Evolutionary conservation across 768 basidiomycete species (phyloP).

Genomic region (Tubosaeta sp.): DNA sequence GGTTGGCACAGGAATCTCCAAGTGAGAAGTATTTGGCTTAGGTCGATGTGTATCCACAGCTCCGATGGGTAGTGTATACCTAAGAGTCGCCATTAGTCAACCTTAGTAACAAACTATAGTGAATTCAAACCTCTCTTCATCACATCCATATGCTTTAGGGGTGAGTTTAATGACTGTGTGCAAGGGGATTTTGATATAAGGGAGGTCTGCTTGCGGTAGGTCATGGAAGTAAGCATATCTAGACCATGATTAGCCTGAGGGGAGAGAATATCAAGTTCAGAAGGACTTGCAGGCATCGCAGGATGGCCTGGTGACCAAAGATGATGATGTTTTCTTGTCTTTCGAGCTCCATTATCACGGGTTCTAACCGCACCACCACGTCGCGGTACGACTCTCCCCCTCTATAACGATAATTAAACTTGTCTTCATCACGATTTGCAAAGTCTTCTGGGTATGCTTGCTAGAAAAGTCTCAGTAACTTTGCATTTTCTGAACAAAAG

Average conservation of each 20-base stretch:
- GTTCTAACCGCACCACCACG: slow-evolving; percentile 91
- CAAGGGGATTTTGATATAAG: slow-evolving; percentile 95
- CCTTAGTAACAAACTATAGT: neutral
- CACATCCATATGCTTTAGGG: slow-evolving; percentile 97
- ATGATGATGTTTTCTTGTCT: slow-evolving; percentile 96
- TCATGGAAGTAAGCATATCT: slow-evolving; percentile 98
- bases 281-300: slow-evolving; percentile 65
- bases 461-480: slow-evolving; percentile 34
- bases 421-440: slow-evolving; percentile 96
- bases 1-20: slow-evolving; percentile 16
- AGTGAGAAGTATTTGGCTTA: slow-evolving; percentile 33
- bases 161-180: slow-evolving; percentile 99
- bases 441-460: slow-evolving; percentile 97
- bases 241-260: neutral
- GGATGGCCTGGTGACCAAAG: slow-evolving; percentile 91
- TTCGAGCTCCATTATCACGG: slow-evolving; percentile 99
- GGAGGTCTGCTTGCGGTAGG: slow-evolving; percentile 86
- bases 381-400: slow-evolving; percentile 98
- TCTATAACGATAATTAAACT: slow-evolving; percentile 98
- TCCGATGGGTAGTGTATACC: slow-evolving; percentile 83
- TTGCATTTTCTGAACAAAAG: neutral
- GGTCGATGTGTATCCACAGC: slow-evolving; percentile 94
- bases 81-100: slow-evolving; percentile 24
- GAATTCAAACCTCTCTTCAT: slow-evolving; percentile 78
- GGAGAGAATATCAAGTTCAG: neutral